Evolutionary conservation across 1,139 yeast genomes (phyloP), one percentile per base, ranked within the genome.

Genomic region (Hyphopichia wangnamkhiaoensis): DNA sequence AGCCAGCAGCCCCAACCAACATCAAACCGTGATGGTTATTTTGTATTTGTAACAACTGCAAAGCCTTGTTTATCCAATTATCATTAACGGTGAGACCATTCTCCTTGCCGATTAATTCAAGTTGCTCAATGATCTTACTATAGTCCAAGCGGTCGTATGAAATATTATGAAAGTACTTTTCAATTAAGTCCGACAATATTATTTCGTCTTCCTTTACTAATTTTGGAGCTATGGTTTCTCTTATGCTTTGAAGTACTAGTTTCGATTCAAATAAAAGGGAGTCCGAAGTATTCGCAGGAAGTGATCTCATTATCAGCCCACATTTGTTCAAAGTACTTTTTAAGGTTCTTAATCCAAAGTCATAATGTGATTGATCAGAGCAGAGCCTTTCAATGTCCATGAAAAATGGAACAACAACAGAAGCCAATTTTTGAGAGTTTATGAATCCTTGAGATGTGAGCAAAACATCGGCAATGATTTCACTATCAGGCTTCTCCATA

Each of bases 311-410:
- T 3, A 79, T 55, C 13, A 56, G 50, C 0, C 93, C 91, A 50
- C 91, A 81, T 40, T 74, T 72, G 4, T 69, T 59, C 31, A 91
- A 60, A 0, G 84, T 79, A 33, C 80, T 72, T 54, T 90, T 91
- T 40, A 91, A 59, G 0, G 96, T 83, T 43, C 97, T 71, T 31
- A 91, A 66, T 0, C 98, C 96, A 71, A 93, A 93, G 53, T 93
- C 97, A 53, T 93, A 93, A 56, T 91, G 98, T 2, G 63, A 53
- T 53, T 89, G 96, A 0, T 48, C 27, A 0, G 88, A 72, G 9
- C 80, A 60, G 0, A 45, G 37, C 0, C 23, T 17, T 4, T 59
- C 55, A 23, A 91, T 56, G 1, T 58, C 63, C 1, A 53, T 48
- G 49, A 89, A 84, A 36, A 87, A 71, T 0, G 79, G 74, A 0